phyloP scores from a whole-genome alignment of 1,139 yeast genomes.

The Candida sp. region DNA sequence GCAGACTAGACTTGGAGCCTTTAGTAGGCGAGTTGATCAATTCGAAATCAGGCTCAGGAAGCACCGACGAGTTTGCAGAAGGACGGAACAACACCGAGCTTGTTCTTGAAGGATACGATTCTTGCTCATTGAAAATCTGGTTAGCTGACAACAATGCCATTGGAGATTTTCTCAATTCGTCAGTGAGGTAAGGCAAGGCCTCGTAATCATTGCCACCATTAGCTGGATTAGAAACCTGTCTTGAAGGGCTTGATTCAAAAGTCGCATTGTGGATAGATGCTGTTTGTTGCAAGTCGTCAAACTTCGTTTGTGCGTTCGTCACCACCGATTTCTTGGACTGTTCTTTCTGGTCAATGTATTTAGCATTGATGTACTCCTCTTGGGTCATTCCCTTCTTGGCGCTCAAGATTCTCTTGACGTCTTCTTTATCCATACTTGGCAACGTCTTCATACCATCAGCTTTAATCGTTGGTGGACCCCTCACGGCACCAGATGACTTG shows the following conservation, averaged over 20 bases:
- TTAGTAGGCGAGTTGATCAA: slow-evolving; percentile 24
- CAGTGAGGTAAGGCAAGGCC: slow-evolving; percentile 35
- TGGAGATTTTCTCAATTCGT: slow-evolving; percentile 39
- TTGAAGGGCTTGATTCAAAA: slow-evolving; percentile 26
- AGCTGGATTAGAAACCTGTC: slow-evolving; percentile 3
- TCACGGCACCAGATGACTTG: slow-evolving; percentile 22
- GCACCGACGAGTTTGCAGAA: slow-evolving; percentile 19
- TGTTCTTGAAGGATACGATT: slow-evolving; percentile 6
- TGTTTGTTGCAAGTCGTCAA: slow-evolving; percentile 39
- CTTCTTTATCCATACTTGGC: slow-evolving; percentile 55
- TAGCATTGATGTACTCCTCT: slow-evolving; percentile 45
- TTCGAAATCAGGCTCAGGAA: slow-evolving; percentile 45
- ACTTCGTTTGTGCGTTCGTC: slow-evolving; percentile 27
- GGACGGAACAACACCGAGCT: slow-evolving; percentile 11
- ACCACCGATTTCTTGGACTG: slow-evolving; percentile 36
- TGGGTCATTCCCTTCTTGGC: slow-evolving; percentile 45
- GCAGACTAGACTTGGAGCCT: neutral
- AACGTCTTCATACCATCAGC: slow-evolving; percentile 47
- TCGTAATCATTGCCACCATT: neutral
- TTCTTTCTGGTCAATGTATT: slow-evolving; percentile 28
- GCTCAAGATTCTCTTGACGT: slow-evolving; percentile 44
- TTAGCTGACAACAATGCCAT: slow-evolving; percentile 37
- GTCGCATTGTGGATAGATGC: slow-evolving; percentile 47
- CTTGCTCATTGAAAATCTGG: slow-evolving; percentile 39
- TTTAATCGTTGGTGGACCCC: slow-evolving; percentile 38